A percentile compares a stretch with the other conserved stretches of the same genome.
Conservation (phyloP, 768 basidiomycete species). For the Russula olivacea region DNA sequence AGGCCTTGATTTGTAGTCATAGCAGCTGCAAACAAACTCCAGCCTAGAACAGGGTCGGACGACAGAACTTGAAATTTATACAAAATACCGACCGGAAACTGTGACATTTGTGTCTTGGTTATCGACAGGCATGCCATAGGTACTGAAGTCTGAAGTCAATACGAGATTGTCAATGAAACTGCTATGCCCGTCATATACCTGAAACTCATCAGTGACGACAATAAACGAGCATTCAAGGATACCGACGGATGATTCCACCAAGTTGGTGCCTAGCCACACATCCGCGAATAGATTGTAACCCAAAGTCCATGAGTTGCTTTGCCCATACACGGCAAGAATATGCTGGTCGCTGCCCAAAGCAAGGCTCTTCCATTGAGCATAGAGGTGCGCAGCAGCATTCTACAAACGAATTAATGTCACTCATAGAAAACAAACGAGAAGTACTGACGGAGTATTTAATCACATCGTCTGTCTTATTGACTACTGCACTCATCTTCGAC, state of each 20-base stretch:
- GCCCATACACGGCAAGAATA: constrained; percentile 4
- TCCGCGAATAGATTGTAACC: constrained; percentile 62
- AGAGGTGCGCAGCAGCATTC: constrained; percentile 2
- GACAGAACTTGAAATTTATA: background rate
- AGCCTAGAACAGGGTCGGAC: constrained; percentile 6
- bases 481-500: constrained; percentile 43
- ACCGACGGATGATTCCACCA: constrained; percentile 37
- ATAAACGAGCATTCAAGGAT: background rate
- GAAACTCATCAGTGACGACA: background rate
- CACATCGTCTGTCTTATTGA: constrained; percentile 24
- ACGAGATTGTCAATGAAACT: background rate
- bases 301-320: constrained; percentile 45
- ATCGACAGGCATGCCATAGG: constrained; percentile 19
- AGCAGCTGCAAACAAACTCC: constrained; percentile 18
- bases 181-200: constrained; percentile 16
- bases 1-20: constrained; percentile 6
- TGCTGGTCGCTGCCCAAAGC: constrained; percentile 10
- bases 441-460: constrained; percentile 29
- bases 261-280: constrained; percentile 46
- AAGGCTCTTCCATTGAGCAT: constrained; percentile 15
- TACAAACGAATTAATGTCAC: background rate
- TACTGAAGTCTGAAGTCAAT: background rate
- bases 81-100: background rate
- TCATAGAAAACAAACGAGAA: background rate
- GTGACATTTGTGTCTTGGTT: background rate